Base-by-base conservation (phyloP, 331 rosid genomes). In the Cydonia oblonga region DNA sequence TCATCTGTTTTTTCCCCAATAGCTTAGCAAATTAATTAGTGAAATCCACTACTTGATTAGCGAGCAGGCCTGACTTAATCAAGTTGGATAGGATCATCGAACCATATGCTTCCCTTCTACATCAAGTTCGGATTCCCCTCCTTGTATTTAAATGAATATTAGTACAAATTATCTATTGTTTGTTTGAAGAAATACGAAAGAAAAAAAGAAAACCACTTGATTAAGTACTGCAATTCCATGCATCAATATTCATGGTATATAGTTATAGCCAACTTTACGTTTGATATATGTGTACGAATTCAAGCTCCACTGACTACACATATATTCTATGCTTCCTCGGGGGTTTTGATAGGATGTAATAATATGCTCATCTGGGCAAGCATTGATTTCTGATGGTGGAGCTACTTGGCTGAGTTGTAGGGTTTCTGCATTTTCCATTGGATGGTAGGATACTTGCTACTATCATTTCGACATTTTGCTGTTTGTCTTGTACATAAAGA, bases 361-460 rank as follows among this genome's bases (percentile, higher is more conserved):
- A 53, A 40, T 63, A 66, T 69, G 62, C 56, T 53, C 0, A 3
- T 71, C 19, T 60, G 46, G 57, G 18, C 56, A 16, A 68, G 56
- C 58, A 72, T 22, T 73, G 40, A 68, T 18, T 28, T 73, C 42
- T n/a, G 5, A 23, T 24, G 53, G 29, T 72, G 73, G 79, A 72
- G 73, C 71, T 54, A 54, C 60, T 73, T 73, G 68, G 42, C 42
- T 56, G 44, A 68, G 56, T 60, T 13, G 71, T 53, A 8, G 56
- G 26, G 71, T 20, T 68, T 68, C 68, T 63, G 68, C 13, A 35
- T 64, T 60, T 15, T 22, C 32, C 19, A 6, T 26, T 56, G 77
- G 23, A 71, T 65, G 66, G 65, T 70, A 11, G 68, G 57, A 14
- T 65, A 1, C 57, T 5, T 68, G 35, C 64, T 59, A 12, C 24